Conservation (phyloP, 495 filamentous ascomycete genomes). For the Penicillium maclennaniae region DNA sequence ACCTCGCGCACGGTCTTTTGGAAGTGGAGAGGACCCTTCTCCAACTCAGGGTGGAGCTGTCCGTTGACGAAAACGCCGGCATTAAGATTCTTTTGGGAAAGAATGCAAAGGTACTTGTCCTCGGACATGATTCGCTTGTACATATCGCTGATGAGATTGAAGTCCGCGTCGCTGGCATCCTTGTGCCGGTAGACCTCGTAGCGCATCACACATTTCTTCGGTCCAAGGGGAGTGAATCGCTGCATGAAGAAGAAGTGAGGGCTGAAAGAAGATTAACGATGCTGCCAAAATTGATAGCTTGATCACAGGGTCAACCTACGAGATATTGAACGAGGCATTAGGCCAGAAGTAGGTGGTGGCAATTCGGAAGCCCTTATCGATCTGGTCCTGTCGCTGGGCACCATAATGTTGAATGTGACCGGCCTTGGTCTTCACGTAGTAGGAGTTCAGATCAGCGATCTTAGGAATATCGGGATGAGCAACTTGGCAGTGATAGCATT, state of each 20-base stretch:
- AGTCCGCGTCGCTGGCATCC: conserved; percentile 40
- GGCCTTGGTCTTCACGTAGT: conserved; percentile 39
- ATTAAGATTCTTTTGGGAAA: conserved; percentile 47
- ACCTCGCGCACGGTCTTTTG: conserved; percentile 41
- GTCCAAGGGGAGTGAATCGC: conserved; percentile 38
- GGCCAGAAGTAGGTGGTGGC: conserved; percentile 43
- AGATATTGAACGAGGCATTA: conserved; percentile 21
- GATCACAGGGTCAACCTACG: conserved; percentile 23
- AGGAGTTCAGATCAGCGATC: conserved; percentile 39
- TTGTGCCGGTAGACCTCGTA: conserved; percentile 50
- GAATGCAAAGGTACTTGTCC: conserved; percentile 46
- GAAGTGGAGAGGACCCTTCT: conserved; percentile 45
- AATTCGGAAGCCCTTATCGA: conserved; percentile 30
- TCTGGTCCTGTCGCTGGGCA: conserved; percentile 34
- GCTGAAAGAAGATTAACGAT: conserved; percentile 22
- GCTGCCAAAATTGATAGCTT: background rate
- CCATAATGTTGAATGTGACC: conserved; percentile 40
- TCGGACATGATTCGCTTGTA: conserved; percentile 47
- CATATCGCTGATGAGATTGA: conserved; percentile 38
- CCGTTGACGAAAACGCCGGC: conserved; percentile 47
- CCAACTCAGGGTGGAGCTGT: conserved; percentile 43
- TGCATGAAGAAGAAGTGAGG: conserved; percentile 49
- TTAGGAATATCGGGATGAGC: conserved; percentile 43
- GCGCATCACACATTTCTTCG: conserved; percentile 35
- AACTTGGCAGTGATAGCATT: conserved; percentile 51